Evolutionary conservation across 2,329 filamentous ascomycete genomes (phyloP).

Genomic region (Fusarium robinianum): DNA sequence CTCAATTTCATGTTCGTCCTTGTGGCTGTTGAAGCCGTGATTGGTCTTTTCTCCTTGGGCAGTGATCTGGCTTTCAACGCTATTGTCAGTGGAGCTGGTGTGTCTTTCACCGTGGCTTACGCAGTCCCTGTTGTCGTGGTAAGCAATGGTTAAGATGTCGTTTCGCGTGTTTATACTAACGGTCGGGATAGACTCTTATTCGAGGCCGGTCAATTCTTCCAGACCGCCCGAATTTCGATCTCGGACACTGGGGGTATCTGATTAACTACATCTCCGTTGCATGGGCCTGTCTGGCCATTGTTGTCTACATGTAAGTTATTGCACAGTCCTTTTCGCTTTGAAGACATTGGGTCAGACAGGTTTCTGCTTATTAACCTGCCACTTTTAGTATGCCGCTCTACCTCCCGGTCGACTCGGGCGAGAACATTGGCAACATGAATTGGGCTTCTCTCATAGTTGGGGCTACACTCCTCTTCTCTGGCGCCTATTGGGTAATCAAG

Average conservation of each 20-base stretch:
- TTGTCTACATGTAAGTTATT: slow-evolving; percentile 6
- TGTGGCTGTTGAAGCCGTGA: slow-evolving; percentile 1
- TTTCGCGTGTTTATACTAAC: background rate
- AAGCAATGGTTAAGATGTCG: accelerated
- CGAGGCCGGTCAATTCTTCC: slow-evolving; percentile 9
- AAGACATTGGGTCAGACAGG: no score
- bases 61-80: slow-evolving; percentile 16
- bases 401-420: slow-evolving; percentile 3
- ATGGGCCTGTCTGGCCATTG: slow-evolving; percentile 7
- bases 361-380: background rate
- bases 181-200: background rate
- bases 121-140: slow-evolving; percentile 9
- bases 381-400: slow-evolving; percentile 8
- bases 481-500: slow-evolving; percentile 4
- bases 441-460: slow-evolving; percentile 13
- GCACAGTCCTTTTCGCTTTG: background rate
- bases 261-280: slow-evolving; percentile 7
- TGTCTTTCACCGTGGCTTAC: slow-evolving; percentile 8
- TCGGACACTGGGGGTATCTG: slow-evolving; percentile 12
- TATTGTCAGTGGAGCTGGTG: slow-evolving; percentile 10
- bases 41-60: slow-evolving; percentile 11
- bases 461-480: slow-evolving; percentile 4
- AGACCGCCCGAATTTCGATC: slow-evolving; percentile 7
- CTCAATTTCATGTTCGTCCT: slow-evolving; percentile 12
- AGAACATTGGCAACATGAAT: slow-evolving; percentile 18